Evolutionary conservation across 2,329 filamentous ascomycete species (phyloP).

Genomic region (Hymenoscyphus infarciens): DNA sequence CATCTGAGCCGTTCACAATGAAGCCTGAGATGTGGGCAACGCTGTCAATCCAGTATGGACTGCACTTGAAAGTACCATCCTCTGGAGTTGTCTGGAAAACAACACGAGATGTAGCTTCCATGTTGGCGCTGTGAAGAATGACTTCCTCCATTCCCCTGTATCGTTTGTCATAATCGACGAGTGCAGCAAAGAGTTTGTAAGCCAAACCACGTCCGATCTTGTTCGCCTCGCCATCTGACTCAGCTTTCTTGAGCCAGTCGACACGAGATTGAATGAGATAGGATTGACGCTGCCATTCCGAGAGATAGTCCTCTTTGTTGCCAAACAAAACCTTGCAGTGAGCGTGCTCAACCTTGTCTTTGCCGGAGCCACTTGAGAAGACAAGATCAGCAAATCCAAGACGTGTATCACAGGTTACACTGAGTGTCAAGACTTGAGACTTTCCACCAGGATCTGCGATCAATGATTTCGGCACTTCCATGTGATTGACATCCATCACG

Average conservation of each 20-base stretch:
- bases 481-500: conserved; percentile 60
- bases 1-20: conserved; percentile 57
- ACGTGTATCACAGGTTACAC: conserved; percentile 56
- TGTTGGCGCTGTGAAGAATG: conserved; percentile 47
- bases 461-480: conserved; percentile 68
- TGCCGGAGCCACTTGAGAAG: conserved; percentile 58
- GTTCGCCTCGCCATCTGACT: conserved; percentile 62
- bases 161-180: conserved; percentile 53
- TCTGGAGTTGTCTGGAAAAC: conserved; percentile 45
- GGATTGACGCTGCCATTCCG: conserved; percentile 62
- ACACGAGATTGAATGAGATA: conserved; percentile 67
- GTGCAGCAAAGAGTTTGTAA: conserved; percentile 65
- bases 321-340: conserved; percentile 59
- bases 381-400: conserved; percentile 52
- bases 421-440: conserved; percentile 59
- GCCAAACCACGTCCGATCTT: conserved; percentile 71
- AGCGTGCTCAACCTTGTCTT: conserved; percentile 58
- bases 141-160: conserved; percentile 59
- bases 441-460: conserved; percentile 47
- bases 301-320: conserved; percentile 55
- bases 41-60: conserved; percentile 58
- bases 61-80: conserved; percentile 52
- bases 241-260: conserved; percentile 55
- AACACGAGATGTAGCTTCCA: conserved; percentile 44
- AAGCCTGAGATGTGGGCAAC: conserved; percentile 58